Percentiles rank a stretch among this genome's conserved stretches.
These are phyloP conservation scores for Arctostaphylos glauca DNA, from an alignment of 148 eudicot species.

Conservation along the genomic window DNA sequence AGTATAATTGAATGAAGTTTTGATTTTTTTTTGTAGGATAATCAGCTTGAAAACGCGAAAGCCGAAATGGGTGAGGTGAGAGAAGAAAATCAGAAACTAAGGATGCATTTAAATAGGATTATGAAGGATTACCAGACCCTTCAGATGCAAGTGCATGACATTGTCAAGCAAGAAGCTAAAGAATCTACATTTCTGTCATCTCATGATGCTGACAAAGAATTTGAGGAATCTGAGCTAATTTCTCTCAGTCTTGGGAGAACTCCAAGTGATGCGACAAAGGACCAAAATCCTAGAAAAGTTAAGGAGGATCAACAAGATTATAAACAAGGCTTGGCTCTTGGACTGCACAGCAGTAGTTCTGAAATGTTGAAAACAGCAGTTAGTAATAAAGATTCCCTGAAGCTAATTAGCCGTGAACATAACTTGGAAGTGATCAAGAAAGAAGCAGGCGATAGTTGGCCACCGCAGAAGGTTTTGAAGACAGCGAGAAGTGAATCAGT, in stretches of 20 bases:
- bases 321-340: constrained; percentile 41
- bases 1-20: neutral
- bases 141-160: constrained; percentile 46
- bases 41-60: constrained; percentile 53
- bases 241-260: constrained; percentile 71
- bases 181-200: neutral
- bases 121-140: constrained; percentile 64
- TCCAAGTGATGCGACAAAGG: constrained; percentile 30
- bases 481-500: constrained; percentile 27
- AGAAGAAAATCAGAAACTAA: constrained; percentile 76
- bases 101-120: constrained; percentile 38
- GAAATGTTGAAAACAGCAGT: neutral
- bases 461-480: constrained; percentile 26
- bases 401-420: constrained; percentile 36
- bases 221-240: constrained; percentile 41
- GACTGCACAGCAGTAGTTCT: constrained; percentile 34
- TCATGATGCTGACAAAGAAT: neutral
- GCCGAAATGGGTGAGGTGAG: constrained; percentile 64
- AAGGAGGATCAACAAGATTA: constrained; percentile 18
- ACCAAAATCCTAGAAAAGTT: neutral
- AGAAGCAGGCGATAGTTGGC: constrained; percentile 33
- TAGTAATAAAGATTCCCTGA: constrained; percentile 18
- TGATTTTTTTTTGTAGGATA: constrained; percentile 25
- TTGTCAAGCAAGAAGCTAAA: constrained; percentile 32
- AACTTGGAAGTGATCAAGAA: constrained; percentile 47